A percentile compares a stretch with the other conserved stretches of the same genome.
Evolutionary conservation across 257 asterid genomes (phyloP).

Genomic region (Solanum neorickii): DNA sequence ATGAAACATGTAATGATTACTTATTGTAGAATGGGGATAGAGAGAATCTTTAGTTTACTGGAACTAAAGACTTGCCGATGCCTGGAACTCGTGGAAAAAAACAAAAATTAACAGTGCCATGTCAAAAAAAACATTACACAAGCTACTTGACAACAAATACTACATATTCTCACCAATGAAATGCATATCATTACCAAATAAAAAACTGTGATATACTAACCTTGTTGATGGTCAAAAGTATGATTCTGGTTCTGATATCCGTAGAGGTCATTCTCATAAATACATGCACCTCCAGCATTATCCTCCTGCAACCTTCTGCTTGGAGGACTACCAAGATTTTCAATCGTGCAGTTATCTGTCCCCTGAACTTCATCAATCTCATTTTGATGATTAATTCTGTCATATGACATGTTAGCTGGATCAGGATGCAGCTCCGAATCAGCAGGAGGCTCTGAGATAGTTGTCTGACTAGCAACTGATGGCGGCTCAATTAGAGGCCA

Average conservation of each 20-base stretch:
- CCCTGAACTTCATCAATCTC: conserved; percentile 40
- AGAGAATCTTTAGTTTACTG: background rate
- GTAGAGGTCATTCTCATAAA: conserved; percentile 33
- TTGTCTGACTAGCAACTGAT: conserved; percentile 15
- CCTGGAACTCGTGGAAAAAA: background rate
- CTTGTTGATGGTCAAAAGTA: conserved; percentile 37
- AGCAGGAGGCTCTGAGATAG: conserved; percentile 29
- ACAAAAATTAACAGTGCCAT: background rate
- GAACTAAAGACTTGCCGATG: background rate
- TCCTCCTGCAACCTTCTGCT: conserved; percentile 38
- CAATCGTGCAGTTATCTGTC: conserved; percentile 25
- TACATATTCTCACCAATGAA: background rate
- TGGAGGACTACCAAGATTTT: conserved; percentile 30
- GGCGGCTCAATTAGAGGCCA: conserved; percentile 71
- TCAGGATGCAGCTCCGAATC: conserved; percentile 43
- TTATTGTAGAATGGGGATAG: background rate
- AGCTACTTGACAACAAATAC: background rate
- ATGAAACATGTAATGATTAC: background rate
- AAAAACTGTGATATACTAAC: conserved; percentile 13
- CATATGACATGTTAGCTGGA: conserved; percentile 20
- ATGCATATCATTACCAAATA: background rate
- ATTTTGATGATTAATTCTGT: conserved; percentile 19
- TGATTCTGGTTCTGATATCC: conserved; percentile 30
- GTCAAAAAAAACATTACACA: background rate
- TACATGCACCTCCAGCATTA: conserved; percentile 38